Evolutionary conservation across 2,329 filamentous ascomycete species (phyloP), one percentile per base, ranked within the genome.

Genomic region (Parastagonospora avenae): DNA sequence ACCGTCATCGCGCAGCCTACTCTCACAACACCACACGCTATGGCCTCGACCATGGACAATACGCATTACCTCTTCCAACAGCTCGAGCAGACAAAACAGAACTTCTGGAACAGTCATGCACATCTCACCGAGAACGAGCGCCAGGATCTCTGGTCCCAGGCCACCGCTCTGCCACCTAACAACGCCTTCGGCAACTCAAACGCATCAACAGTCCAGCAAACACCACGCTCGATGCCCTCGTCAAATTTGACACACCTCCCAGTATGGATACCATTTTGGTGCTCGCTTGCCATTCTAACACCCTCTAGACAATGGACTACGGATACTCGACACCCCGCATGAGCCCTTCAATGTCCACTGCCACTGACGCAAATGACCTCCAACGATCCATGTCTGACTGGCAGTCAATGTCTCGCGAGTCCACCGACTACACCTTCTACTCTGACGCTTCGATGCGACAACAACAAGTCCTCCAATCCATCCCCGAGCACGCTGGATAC

Each of bases 241-340:
- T 54, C 62, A 51, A 59, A 55, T 42, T 52, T 63, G 53, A 54
- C 54, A 8, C 58, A 70, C 30, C 50, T 65, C 42, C 60, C 63
- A 56, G 72, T 75, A 75, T 67, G 71, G 53, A 46, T 36, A 51
- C 51, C 40, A 50, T 28, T 67, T 71, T 72, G 65, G 66, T 68
- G 46, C 39, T 16, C 52, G 24, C 50, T 55, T 48, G 50, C 57
- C 53, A 32, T 54, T 68, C 69, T 75, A 70, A 74, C 67, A 15
- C 49, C 16, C 46, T 30, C 46, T 57, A 72, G 68, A 55, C 49
- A 14, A 53, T 57, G 16, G 55, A 54, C 47, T 58, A 60, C 43
- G 72, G 38, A 61, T 62, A 19, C 68, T 57, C 37, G 75, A 74
- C 27, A 68, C 71, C 29, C 71, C 73, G 3, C 40, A 72, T 74